Conservation (phyloP, 495 filamentous ascomycete genomes). For the Podospora bellae-mahoneyi region DNA sequence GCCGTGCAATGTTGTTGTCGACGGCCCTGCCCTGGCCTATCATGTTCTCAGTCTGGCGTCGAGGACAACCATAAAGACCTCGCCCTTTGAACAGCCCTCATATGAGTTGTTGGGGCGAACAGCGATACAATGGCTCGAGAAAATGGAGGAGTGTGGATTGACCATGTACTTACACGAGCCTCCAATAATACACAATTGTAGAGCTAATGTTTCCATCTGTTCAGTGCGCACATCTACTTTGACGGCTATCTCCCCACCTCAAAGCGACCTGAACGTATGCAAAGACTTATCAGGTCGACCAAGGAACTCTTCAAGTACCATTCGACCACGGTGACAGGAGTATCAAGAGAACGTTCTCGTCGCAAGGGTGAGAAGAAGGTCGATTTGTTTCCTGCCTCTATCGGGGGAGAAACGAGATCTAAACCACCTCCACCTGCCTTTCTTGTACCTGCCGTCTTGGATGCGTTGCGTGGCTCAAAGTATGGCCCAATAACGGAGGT, state of each 20-base stretch:
- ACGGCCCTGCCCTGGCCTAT: constrained; percentile 73
- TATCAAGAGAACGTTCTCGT: constrained; percentile 16
- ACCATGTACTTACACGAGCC: constrained; percentile 48
- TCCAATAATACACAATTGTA: not conserved
- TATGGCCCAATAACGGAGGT: constrained; percentile 53
- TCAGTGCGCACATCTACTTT: constrained; percentile 64
- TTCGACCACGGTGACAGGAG: constrained; percentile 12
- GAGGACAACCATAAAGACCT: constrained; percentile 30
- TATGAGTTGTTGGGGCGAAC: constrained; percentile 59
- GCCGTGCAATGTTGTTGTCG: constrained; percentile 56
- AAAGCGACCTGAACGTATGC: constrained; percentile 32
- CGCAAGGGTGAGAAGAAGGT: not conserved
- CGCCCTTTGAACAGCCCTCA: constrained; percentile 53
- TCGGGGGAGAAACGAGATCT: constrained; percentile 19
- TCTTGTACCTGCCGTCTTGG: constrained; percentile 64
- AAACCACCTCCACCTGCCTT: constrained; percentile 58
- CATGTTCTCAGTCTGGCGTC: constrained; percentile 60
- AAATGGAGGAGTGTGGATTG: constrained; percentile 49
- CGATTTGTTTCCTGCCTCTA: constrained; percentile 22
- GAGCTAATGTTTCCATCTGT: constrained; percentile 16
- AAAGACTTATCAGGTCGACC: constrained; percentile 26
- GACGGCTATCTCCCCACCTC: constrained; percentile 65
- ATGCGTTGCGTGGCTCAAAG: constrained; percentile 47
- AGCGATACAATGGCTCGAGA: constrained; percentile 58
- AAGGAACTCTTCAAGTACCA: constrained; percentile 28